These are phyloP conservation scores for Blastobotrys serpentis DNA, from an alignment of 1,139 yeast species.

Conservation along the genomic window DNA sequence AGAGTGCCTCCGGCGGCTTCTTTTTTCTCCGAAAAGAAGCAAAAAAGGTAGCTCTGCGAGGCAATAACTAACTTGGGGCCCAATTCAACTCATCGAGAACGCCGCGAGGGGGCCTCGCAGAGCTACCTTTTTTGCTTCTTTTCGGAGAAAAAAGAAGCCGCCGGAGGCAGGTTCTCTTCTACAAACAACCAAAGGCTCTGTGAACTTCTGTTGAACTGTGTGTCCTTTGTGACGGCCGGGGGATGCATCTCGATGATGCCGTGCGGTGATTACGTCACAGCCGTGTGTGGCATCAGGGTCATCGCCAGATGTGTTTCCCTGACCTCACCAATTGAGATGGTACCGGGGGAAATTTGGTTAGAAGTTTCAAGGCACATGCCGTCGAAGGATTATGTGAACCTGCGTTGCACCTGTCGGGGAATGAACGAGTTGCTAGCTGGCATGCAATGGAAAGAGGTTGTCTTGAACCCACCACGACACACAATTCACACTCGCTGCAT, in stretches of 20 bases:
- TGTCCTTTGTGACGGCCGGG: too few species aligned
- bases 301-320: background rate
- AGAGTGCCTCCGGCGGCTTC: too few species aligned
- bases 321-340: background rate
- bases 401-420: background rate
- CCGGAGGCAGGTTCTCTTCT: too few species aligned
- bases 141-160: too few species aligned
- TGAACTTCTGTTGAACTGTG: too few species aligned
- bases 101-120: too few species aligned
- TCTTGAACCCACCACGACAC: background rate
- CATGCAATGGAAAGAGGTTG: constrained; percentile 1
- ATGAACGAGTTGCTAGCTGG: constrained; percentile 1
- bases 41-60: too few species aligned
- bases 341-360: constrained; percentile 1
- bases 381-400: constrained; percentile 4
- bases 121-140: too few species aligned
- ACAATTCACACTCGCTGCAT: background rate
- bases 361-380: background rate
- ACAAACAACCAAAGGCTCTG: constrained; percentile 65
- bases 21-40: too few species aligned
- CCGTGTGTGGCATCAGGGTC: constrained; percentile 11
- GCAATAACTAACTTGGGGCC: too few species aligned
- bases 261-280: constrained; percentile 9
- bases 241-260: constrained; percentile 48
- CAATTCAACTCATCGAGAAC: too few species aligned